Evolutionary conservation across 352 stramenopile species (phyloP), one percentile per base, ranked within the genome.

Genomic region (Pythium monospermum): DNA sequence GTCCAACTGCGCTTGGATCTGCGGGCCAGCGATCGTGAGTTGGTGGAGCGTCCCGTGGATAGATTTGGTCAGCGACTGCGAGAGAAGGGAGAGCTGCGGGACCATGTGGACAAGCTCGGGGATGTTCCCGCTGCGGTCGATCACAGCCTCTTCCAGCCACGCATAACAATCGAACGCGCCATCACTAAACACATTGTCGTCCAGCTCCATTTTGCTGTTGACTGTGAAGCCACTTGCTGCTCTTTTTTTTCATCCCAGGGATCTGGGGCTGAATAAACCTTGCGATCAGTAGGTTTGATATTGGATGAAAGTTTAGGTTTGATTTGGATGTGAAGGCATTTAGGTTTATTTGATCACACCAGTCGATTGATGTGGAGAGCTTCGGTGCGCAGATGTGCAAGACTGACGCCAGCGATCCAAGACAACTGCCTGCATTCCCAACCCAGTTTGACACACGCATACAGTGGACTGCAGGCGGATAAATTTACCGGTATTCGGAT

Each of bases 141-240:
- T 57, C 48, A 90, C 57, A 27, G 71, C 75, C 38, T 85, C 67
- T 61, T 90, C 79, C 23, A 82, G 66, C 76, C 76, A 90, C 52
- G 74, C 74, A 61, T 78, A 87, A 40, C 68, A 74, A 56, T 90
- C 72, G 57, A 90, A 90, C 36, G 50, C 68, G 19, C 66, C 43
- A 42, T 66, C 69, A 19, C 46, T 47, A 33, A 82, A 85, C 25
- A 69, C 62, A 19, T 69, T 60, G 21, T 78, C 75, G 48, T 74
- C 70, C 38, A 85, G 39, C 44, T 64, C 56, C 56, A 64, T 64
- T 30, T 31, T n/a, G n/a, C n/a, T n/a, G n/a, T n/a, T n/a, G n/a
- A n/a, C n/a, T n/a, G n/a, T n/a, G n/a, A n/a, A n/a, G n/a, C n/a
- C n/a, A n/a, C n/a, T n/a, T n/a, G n/a, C n/a, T n/a, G n/a, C n/a